Base-by-base conservation (phyloP, 2,329 filamentous ascomycete species). In the Fusarium xyrophilum region DNA sequence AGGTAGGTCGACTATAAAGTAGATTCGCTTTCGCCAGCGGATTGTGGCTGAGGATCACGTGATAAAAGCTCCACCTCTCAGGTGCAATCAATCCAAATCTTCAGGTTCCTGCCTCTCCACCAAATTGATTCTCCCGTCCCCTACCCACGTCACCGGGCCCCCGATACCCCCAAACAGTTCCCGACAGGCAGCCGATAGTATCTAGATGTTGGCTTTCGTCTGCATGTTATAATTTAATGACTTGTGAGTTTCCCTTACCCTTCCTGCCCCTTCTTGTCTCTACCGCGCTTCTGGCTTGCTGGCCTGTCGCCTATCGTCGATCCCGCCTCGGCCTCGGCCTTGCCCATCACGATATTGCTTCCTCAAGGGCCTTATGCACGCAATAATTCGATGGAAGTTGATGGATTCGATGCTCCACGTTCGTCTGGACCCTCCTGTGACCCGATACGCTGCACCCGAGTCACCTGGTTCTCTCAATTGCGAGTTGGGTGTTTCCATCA, bases 171-270 rank as follows among this genome's bases (percentile, higher is more conserved):
- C 73, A 71, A 72, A 69, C 62, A 59, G 42, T 61, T 62, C 60
- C 70, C 60, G 66, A 71, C 67, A 61, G 67, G 56, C 65, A 68
- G 70, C 65, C 65, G 59, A 68, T 62, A 66, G 60, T 57, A 61
- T 71, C 64, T 68, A 69, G 55, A 74, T 74, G 70, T 64, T 61
- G 53, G 60, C 62, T 73, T 75, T 75, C 79, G 76, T 77, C 77
- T 80, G 77, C 74, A 72, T 73, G 76, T 76, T 76, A 75, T 80
- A 77, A 73, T 77, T 83, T 81, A 77, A 84, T 85, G 82, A 83
- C 79, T 82, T 81, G 83, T 85, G 80, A 82, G 83, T 85, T 64
- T 61, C 70, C 67, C 68, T 71, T 48, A 62, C 54, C 64, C 71
- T 74, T 68, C 73, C 71, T 71, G 68, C 71, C 33, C 44, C 58